Evolutionary conservation across 2,329 filamentous ascomycete genomes (phyloP).

Genomic region (Scedosporium apiospermum): DNA sequence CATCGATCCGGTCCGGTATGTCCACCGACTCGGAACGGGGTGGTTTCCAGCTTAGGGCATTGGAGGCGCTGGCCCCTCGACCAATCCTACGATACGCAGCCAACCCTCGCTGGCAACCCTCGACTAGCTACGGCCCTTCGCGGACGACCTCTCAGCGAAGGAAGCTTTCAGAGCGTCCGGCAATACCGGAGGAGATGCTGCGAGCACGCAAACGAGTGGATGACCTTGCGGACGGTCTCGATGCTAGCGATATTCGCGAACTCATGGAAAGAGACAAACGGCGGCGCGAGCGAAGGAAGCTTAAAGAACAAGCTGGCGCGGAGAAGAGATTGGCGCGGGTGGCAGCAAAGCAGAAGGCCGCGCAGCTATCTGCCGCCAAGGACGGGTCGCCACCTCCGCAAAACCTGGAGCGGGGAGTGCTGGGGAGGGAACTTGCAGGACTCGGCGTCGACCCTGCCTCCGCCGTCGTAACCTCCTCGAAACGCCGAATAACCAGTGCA

Average conservation of each 20-base stretch:
- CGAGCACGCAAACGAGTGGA: slow-evolving; percentile 55
- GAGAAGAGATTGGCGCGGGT: slow-evolving; percentile 55
- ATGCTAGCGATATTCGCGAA: slow-evolving; percentile 74
- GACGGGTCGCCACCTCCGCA: slow-evolving; percentile 40
- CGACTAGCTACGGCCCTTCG: slow-evolving; percentile 33
- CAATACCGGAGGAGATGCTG: slow-evolving; percentile 52
- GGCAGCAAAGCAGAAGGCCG: slow-evolving; percentile 56
- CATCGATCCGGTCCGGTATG: slow-evolving; percentile 67
- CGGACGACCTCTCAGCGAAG: slow-evolving; percentile 41
- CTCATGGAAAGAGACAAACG: slow-evolving; percentile 84
- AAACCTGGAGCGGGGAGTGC: slow-evolving; percentile 37
- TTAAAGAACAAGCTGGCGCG: slow-evolving; percentile 56
- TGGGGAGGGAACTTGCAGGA: slow-evolving; percentile 29
- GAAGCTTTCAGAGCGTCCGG: slow-evolving; percentile 37
- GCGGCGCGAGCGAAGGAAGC: slow-evolving; percentile 64
- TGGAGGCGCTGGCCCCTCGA: slow-evolving; percentile 75
- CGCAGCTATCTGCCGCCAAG: slow-evolving; percentile 44
- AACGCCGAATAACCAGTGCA: slow-evolving; percentile 24
- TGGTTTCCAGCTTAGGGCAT: slow-evolving; percentile 69
- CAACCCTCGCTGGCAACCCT: slow-evolving; percentile 47
- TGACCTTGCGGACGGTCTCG: slow-evolving; percentile 74
- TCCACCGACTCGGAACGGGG: slow-evolving; percentile 62
- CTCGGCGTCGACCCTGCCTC: slow-evolving; percentile 49
- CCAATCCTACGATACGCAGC: slow-evolving; percentile 72
- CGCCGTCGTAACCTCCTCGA: slow-evolving; percentile 46